phyloP scores from a whole-genome alignment of 2,329 filamentous ascomycete genomes.

The Xylaria sp. region DNA sequence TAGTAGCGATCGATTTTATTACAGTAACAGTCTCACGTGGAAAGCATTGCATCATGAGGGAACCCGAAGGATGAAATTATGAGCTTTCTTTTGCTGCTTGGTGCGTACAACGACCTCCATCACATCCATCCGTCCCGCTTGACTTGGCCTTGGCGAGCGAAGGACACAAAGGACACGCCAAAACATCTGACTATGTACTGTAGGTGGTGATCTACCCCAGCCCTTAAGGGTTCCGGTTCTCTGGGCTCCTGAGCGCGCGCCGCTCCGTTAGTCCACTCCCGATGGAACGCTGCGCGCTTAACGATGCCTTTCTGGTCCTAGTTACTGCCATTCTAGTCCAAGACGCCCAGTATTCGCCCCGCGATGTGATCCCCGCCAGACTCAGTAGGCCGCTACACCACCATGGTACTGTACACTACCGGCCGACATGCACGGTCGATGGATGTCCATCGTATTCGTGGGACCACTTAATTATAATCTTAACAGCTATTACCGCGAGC shows the following conservation, averaged over 20 bases:
- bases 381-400: background rate
- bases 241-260: constrained; percentile 37
- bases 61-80: background rate
- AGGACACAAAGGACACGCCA: too few species aligned
- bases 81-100: background rate
- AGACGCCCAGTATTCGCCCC: constrained; percentile 12
- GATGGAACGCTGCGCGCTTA: constrained; percentile 35
- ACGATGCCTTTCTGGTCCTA: constrained; percentile 36
- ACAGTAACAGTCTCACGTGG: background rate
- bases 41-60: constrained; percentile 16
- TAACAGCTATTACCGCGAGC: background rate
- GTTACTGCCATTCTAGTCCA: constrained; percentile 2
- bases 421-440: too few species aligned
- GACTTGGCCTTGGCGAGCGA: constrained; percentile 2
- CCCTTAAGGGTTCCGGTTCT: constrained; percentile 31
- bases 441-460: background rate
- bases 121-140: background rate
- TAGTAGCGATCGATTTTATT: background rate
- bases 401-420: background rate
- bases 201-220: constrained; percentile 14
- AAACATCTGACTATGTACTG: background rate
- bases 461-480: constrained; percentile 1
- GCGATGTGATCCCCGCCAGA: constrained; percentile 19
- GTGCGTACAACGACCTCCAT: background rate
- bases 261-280: constrained; percentile 32